Conservation (phyloP, 805 yeast genomes). For the Cyberlindnera americana region DNA sequence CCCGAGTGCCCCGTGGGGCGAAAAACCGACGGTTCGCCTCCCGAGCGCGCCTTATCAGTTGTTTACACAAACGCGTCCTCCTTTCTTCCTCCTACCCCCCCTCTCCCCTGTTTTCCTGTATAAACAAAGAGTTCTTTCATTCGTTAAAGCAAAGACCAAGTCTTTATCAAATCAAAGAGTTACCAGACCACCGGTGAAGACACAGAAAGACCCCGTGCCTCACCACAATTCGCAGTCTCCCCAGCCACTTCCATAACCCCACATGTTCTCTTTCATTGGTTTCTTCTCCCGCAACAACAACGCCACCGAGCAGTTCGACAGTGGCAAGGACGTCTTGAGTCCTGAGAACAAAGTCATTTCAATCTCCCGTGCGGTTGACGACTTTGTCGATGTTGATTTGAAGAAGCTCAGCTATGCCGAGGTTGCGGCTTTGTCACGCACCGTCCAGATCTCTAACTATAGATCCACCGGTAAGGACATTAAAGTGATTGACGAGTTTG, state of each 20-base stretch:
- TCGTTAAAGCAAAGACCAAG: too few relatives aligned
- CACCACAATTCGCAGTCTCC: background rate
- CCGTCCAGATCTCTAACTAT: constrained; percentile 8
- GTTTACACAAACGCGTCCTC: constrained; percentile 14
- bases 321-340: constrained; percentile 6
- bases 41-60: constrained; percentile 16
- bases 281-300: constrained; percentile 5
- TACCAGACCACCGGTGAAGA: too few relatives aligned
- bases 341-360: constrained; percentile 21
- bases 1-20: background rate
- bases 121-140: too few relatives aligned
- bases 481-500: constrained; percentile 16
- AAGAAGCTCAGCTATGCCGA: constrained; percentile 52
- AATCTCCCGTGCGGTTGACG: constrained; percentile 29
- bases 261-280: constrained; percentile 14
- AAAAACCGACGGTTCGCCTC: too few relatives aligned
- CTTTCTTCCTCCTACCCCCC: background rate
- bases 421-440: constrained; percentile 37
- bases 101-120: too few relatives aligned
- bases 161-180: too few relatives aligned
- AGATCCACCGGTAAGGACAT: constrained; percentile 2
- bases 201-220: too few relatives aligned
- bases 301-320: background rate
- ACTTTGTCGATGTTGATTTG: constrained; percentile 43
- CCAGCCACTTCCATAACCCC: background rate